These are phyloP conservation scores for Melampsora occidentalis DNA, from an alignment of 1,284 basidiomycete genomes.

Conservation along the genomic window DNA sequence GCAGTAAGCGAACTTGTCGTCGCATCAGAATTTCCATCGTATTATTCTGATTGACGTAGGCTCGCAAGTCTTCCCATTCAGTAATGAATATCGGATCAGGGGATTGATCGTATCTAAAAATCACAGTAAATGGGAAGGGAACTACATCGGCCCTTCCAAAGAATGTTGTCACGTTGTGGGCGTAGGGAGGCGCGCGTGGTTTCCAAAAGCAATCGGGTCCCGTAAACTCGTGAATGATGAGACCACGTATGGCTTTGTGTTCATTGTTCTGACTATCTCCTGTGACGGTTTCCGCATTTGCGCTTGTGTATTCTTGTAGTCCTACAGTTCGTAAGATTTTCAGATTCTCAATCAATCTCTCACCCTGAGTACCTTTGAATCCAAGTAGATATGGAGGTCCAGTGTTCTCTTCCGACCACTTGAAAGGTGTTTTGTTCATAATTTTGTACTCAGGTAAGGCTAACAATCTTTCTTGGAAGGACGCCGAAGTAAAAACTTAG, in stretches of 20 bases:
- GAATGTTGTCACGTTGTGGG: slow-evolving; percentile 57
- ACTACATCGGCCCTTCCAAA: slow-evolving; percentile 75
- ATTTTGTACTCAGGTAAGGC: slow-evolving; percentile 49
- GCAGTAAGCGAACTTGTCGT: slow-evolving; percentile 65
- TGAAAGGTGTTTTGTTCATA: neutral
- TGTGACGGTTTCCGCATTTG: neutral
- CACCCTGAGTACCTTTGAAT: slow-evolving; percentile 68
- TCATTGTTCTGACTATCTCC: slow-evolving; percentile 65
- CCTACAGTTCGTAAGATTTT: slow-evolving; percentile 60
- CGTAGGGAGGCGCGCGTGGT: slow-evolving; percentile 53
- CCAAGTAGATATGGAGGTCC: slow-evolving; percentile 66
- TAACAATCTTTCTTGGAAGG: slow-evolving; percentile 58
- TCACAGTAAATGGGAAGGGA: slow-evolving; percentile 71
- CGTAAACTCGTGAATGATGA: slow-evolving; percentile 48
- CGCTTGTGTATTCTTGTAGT: slow-evolving; percentile 43
- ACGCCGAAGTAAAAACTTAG: slow-evolving; percentile 62
- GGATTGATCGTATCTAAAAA: slow-evolving; percentile 69
- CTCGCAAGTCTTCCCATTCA: slow-evolving; percentile 61
- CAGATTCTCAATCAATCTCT: slow-evolving; percentile 74
- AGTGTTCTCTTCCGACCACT: slow-evolving; percentile 25
- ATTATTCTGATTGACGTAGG: slow-evolving; percentile 67
- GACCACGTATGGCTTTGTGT: slow-evolving; percentile 62
- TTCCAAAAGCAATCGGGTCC: slow-evolving; percentile 50
- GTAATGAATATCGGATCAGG: slow-evolving; percentile 59
- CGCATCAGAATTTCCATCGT: slow-evolving; percentile 59